Evolutionary conservation across 345 rosid genomes (phyloP).

Genomic region (Citrus glauca): DNA sequence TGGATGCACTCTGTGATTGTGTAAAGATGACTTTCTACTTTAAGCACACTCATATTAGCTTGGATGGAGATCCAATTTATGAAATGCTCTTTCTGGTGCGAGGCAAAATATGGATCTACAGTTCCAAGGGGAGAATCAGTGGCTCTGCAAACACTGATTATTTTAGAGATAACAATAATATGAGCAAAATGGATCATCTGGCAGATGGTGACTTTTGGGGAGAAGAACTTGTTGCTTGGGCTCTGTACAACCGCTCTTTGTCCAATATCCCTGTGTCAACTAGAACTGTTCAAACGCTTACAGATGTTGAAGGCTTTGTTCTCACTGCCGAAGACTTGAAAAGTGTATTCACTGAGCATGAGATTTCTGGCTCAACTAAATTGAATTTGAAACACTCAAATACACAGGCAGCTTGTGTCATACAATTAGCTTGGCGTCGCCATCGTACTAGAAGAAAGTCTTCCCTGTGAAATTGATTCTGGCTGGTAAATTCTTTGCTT

Average conservation of each 20-base stretch:
- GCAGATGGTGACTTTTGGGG: constrained; percentile 4
- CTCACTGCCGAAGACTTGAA: background rate
- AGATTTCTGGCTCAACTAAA: background rate
- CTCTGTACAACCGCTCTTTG: background rate
- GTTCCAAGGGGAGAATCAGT: background rate
- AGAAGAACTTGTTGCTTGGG: constrained; percentile 11
- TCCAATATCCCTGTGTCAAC: background rate
- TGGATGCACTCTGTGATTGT: constrained; percentile 49
- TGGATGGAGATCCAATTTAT: constrained; percentile 49
- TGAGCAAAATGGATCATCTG: background rate
- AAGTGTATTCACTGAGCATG: background rate
- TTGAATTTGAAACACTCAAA: background rate
- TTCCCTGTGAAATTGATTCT: background rate
- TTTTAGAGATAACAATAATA: background rate
- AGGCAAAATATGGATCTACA: background rate
- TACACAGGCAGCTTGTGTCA: background rate
- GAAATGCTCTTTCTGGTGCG: constrained; percentile 14
- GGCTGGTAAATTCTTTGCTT: background rate
- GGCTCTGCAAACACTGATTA: background rate
- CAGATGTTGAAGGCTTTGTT: constrained; percentile 8
- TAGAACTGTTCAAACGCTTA: background rate
- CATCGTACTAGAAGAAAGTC: background rate
- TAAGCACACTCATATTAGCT: constrained; percentile 34
- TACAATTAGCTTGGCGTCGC: background rate
- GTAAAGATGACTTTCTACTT: constrained; percentile 45